Conservation (phyloP, 73 alveolate species). For the Paramecium sonneborni region DNA sequence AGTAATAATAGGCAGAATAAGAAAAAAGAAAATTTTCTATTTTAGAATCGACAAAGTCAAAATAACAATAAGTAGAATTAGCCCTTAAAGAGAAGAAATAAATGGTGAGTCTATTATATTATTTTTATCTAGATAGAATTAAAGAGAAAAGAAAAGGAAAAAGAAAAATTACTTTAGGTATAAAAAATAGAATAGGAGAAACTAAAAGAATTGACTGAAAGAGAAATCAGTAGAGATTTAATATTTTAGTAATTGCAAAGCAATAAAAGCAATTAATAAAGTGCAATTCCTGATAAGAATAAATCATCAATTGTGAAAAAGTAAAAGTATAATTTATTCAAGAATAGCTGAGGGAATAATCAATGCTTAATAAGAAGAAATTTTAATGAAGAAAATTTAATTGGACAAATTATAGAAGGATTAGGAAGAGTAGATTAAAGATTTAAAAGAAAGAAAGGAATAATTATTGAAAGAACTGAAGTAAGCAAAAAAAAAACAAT, state of each 20-base stretch:
- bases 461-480: not conserved
- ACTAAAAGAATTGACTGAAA: not conserved
- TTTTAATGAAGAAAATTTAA: not conserved
- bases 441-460: not conserved
- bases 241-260: not conserved
- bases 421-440: not conserved
- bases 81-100: not conserved
- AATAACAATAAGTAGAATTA: not conserved
- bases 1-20: not conserved
- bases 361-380: not conserved
- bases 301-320: not conserved
- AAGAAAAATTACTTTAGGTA: not conserved
- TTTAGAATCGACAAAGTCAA: not conserved
- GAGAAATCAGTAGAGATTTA: not conserved
- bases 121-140: not conserved
- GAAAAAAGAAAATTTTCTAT: not conserved
- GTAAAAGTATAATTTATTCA: not conserved
- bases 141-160: not conserved
- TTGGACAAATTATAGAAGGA: not conserved
- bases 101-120: not conserved
- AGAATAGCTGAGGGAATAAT: constrained; percentile 32
- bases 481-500: not conserved
- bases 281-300: not conserved
- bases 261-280: not conserved
- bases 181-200: not conserved